phyloP scores from a whole-genome alignment of 1,284 basidiomycete genomes.

The Athelia psychrophila region DNA sequence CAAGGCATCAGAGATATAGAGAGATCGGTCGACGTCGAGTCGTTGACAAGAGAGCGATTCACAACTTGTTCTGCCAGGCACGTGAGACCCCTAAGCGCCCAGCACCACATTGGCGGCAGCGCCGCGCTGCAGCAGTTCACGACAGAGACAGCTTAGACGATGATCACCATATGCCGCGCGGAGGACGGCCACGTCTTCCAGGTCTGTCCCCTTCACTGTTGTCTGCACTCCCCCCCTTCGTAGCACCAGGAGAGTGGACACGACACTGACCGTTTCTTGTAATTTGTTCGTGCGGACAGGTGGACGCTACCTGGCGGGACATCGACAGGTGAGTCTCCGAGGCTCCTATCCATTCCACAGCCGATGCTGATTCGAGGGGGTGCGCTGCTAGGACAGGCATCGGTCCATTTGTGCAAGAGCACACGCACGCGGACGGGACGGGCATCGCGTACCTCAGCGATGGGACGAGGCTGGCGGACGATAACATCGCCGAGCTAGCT shows the following conservation, averaged over 20 bases:
- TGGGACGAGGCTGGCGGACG: slow-evolving; percentile 61
- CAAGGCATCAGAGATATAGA: no score
- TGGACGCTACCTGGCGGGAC: slow-evolving; percentile 64
- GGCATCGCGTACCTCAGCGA: slow-evolving; percentile 74
- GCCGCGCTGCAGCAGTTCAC: no score
- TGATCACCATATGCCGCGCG: slow-evolving; percentile 74
- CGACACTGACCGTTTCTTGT: not conserved
- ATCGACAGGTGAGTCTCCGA: slow-evolving; percentile 70
- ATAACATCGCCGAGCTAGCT: slow-evolving; percentile 70
- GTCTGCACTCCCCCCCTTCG: no score
- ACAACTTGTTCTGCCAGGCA: no score
- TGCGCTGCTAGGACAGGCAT: slow-evolving; percentile 46
- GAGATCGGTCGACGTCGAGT: no score
- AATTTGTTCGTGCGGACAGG: slow-evolving; percentile 31
- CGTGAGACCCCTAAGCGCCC: no score
- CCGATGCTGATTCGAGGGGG: not conserved
- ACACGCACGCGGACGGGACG: slow-evolving; percentile 52
- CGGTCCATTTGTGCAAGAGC: slow-evolving; percentile 67
- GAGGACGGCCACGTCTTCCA: slow-evolving; percentile 64
- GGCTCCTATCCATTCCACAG: not conserved
- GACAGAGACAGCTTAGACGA: slow-evolving; percentile 17
- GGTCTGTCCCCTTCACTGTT: no score
- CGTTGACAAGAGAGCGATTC: no score
- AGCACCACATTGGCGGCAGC: no score
- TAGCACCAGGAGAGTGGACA: no score